phyloP scores from a whole-genome alignment of 192 early-diverging fungal genomes.

The Entomortierella chlamydospora region DNA sequence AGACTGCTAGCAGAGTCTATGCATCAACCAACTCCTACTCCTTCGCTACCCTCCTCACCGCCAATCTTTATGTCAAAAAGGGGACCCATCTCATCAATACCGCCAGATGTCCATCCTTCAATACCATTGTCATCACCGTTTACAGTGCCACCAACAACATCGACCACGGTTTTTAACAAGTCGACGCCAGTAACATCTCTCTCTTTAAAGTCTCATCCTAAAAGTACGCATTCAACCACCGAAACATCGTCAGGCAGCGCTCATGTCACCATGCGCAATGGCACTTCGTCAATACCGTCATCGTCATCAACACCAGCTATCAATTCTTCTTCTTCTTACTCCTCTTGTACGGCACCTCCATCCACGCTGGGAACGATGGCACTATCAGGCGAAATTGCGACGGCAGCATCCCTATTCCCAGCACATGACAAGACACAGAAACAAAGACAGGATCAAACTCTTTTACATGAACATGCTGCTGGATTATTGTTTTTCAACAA shows the following conservation, averaged over 20 bases:
- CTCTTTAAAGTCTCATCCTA: neutral
- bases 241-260: neutral
- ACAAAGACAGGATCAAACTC: slow-evolving; percentile 33
- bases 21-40: slow-evolving; percentile 14
- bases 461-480: slow-evolving; percentile 49
- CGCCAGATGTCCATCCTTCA: neutral
- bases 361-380: slow-evolving; percentile 37
- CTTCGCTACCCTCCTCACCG: neutral
- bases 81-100: neutral
- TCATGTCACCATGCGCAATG: neutral
- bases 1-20: slow-evolving; percentile 47
- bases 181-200: neutral
- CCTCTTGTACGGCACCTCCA: neutral
- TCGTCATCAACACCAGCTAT: neutral
- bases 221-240: neutral
- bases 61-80: neutral
- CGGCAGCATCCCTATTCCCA: slow-evolving; percentile 43
- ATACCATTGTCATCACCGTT: neutral
- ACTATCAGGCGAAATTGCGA: slow-evolving; percentile 44
- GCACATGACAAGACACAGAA: slow-evolving; percentile 39
- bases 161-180: neutral
- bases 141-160: neutral
- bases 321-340: no score
- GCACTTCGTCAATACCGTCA: neutral
- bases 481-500: slow-evolving; percentile 67